Base-by-base conservation (phyloP, 1,284 basidiomycete species). In the Takashimella tepidaria region DNA sequence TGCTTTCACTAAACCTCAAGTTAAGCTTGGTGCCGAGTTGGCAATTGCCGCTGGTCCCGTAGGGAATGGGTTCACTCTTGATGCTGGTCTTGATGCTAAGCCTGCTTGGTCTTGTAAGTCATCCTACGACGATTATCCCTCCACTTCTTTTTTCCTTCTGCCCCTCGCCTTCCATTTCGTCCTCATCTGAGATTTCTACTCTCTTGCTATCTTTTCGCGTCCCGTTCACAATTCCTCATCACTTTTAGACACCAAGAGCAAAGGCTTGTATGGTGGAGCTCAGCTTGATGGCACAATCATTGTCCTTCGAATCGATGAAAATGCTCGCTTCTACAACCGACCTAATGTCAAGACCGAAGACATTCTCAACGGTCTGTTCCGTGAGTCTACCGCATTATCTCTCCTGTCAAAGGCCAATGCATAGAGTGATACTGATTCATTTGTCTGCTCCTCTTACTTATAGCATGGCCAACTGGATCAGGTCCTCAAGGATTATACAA, bases 401-500 rank as follows among this genome's bases (percentile, higher is more conserved):
- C 43, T 23, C 10, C 43, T 44, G 10, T 23, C 43, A n/a, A 41
- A 41, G 40, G n/a, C 12, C 12, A 44, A 44, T 37, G 10, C 31
- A 37, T 16, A 8, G 10, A 37, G 10, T 16, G 8, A 37, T 37
- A 8, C 31, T 37, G 8, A 37, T 37, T 8, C n/a, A n/a, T 24
- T 22, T 47, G 13, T 49, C 47, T 49, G 12, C 22, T 37, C 16
- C 22, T 23, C 23, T n/a, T 22, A n/a, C 45, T 20, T 20, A 10
- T 40, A 49, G 47, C 47, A 12, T 49, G 47, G 47, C 47, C 47
- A 37, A 37, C 11, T 19, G 16, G 26, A 5, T 21, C 26, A 24
- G 47, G 47, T 19, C 47, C 47, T n/a, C 47, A 49, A 49, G 47
- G 47, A 5, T 31, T 49, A 37, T 37, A 16, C 24, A 49, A 49